phyloP scores from a whole-genome alignment of 73 alveolate genomes.

The Loxodes magnus region DNA sequence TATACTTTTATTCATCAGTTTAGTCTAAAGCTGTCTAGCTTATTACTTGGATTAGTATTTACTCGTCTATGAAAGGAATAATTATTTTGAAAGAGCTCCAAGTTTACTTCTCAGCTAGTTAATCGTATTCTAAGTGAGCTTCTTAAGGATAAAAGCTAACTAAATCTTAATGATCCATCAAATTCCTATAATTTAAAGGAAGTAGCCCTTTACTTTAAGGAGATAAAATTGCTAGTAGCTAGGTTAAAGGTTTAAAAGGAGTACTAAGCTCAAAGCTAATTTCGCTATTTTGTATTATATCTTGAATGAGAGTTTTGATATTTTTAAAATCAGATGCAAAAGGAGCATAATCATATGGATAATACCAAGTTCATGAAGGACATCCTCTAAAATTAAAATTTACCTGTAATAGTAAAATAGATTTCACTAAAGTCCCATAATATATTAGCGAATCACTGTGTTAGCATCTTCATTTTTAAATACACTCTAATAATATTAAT shows the following conservation, averaged over 20 bases:
- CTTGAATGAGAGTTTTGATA: conserved; percentile 31
- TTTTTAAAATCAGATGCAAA: conserved; percentile 83
- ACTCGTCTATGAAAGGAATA: conserved; percentile 4
- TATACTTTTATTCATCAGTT: background rate
- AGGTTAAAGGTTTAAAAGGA: conserved; percentile 83
- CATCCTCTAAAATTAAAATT: conserved; percentile 83
- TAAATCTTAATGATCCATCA: conserved; percentile 38
- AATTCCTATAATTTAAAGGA: conserved; percentile 61
- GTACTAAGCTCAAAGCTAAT: conserved; percentile 42
- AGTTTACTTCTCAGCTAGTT: conserved; percentile 1
- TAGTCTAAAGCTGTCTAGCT: background rate
- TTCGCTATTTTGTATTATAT: conserved; percentile 29
- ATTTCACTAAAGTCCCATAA: conserved; percentile 38
- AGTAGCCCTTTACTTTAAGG: conserved; percentile 61
- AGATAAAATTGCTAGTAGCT: conserved; percentile 84
- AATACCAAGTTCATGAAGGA: conserved; percentile 95
- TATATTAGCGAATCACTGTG: conserved; percentile 49
- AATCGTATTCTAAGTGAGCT: conserved; percentile 45
- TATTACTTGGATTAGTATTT: background rate
- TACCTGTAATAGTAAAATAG: conserved; percentile 92
- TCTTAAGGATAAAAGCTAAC: conserved; percentile 73
- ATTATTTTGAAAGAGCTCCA: conserved; percentile 11
- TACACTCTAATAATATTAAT: conserved; percentile 51
- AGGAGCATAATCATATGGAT: conserved; percentile 98
- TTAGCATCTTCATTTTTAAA: conserved; percentile 58